Percentiles rank a stretch among this genome's conserved stretches.
These are phyloP conservation scores for Rhododendron griersonianum DNA, from an alignment of 148 eudicot genomes.

Conservation along the genomic window DNA sequence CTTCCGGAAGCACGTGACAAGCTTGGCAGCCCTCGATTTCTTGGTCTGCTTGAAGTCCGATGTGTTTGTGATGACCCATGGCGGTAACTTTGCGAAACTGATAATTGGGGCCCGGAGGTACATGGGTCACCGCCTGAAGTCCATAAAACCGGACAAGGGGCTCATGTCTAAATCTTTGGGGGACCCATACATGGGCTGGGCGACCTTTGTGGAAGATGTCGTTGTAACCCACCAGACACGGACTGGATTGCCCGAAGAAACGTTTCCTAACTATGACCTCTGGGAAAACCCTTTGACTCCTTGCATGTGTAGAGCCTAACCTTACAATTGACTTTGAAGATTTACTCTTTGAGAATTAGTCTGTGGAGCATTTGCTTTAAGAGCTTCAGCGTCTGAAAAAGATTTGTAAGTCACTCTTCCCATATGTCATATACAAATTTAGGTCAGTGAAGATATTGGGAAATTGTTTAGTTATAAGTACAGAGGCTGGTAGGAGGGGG, in stretches of 20 bases:
- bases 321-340: background rate
- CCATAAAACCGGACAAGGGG: constrained; percentile 96
- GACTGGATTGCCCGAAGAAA: constrained; percentile 89
- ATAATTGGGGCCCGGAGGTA: constrained; percentile 84
- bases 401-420: background rate
- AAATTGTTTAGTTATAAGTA: background rate
- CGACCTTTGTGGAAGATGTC: constrained; percentile 89
- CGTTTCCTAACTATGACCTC: constrained; percentile 91
- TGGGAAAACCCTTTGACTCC: constrained; percentile 99
- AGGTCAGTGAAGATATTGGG: background rate
- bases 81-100: constrained; percentile 94
- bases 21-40: constrained; percentile 94
- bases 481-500: background rate
- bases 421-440: background rate
- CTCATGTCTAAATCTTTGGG: constrained; percentile 96
- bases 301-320: constrained; percentile 90
- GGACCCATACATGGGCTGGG: constrained; percentile 99
- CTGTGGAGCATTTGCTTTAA: background rate
- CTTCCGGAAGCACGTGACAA: constrained; percentile 92
- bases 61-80: constrained; percentile 97
- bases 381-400: constrained; percentile 3
- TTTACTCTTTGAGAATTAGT: background rate
- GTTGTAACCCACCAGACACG: constrained; percentile 91
- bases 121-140: constrained; percentile 82
- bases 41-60: constrained; percentile 93